Evolutionary conservation across 106 monocot genomes (phyloP).

Genomic region (Acorus gramineus): DNA sequence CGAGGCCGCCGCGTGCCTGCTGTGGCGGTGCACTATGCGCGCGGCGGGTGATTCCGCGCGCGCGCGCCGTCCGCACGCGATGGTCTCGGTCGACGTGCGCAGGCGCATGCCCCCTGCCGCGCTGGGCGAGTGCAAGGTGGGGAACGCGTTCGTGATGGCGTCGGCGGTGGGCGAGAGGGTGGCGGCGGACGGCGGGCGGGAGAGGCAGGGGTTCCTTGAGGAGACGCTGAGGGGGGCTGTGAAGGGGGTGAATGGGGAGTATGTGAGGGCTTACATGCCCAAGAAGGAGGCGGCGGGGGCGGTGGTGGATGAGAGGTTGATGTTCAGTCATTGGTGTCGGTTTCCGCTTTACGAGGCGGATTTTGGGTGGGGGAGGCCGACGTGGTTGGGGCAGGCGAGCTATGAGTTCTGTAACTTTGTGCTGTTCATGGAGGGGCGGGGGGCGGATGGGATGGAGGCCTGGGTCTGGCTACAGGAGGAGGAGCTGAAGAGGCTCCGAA

Average conservation of each 20-base stretch:
- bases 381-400: slow-evolving; percentile 3
- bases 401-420: slow-evolving; percentile 1
- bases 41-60: not conserved
- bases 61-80: not conserved
- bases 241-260: too few relatives aligned
- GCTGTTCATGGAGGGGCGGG: not conserved
- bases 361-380: slow-evolving; percentile 3
- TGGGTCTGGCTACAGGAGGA: not conserved
- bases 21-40: slow-evolving; percentile 1
- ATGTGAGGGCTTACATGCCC: too few relatives aligned
- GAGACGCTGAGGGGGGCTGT: too few relatives aligned
- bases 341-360: slow-evolving; percentile 6
- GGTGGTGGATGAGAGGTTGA: too few relatives aligned
- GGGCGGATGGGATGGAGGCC: slow-evolving; percentile 5
- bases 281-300: too few relatives aligned
- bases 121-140: too few relatives aligned
- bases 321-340: slow-evolving; percentile 1
- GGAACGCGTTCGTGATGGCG: too few relatives aligned
- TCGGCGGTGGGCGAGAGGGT: not conserved
- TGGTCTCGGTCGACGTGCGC: too few relatives aligned
- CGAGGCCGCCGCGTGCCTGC: slow-evolving; percentile 12
- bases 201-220: too few relatives aligned
- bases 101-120: too few relatives aligned
- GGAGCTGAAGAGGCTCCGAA: not conserved
- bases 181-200: too few relatives aligned